phyloP scores from a whole-genome alignment of 306 rosid species.

The Oemleria cerasiformis region DNA sequence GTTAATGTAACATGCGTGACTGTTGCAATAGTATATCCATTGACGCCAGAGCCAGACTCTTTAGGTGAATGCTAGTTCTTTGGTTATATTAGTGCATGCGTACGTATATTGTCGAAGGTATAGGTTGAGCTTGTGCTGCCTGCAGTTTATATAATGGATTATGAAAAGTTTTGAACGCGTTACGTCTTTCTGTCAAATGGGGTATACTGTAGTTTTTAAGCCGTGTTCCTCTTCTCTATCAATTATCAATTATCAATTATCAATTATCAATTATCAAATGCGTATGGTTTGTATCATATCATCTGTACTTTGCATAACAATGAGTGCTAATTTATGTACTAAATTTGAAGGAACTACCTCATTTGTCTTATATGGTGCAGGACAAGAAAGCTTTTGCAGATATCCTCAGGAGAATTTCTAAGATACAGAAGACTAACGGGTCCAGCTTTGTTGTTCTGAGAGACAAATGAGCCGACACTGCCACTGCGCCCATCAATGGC shows the following conservation, averaged over 20 bases:
- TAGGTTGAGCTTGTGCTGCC: no score
- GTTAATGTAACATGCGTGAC: neutral
- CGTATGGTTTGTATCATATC: neutral
- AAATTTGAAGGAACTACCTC: slow-evolving; percentile 2
- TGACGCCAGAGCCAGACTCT: neutral
- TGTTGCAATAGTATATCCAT: neutral
- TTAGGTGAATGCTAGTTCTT: neutral
- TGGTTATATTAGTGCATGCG: no score
- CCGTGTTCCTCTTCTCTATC: no score
- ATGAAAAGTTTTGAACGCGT: neutral
- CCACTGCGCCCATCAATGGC: no score
- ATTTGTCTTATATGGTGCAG: slow-evolving; percentile 41
- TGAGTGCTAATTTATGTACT: neutral
- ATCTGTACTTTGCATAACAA: neutral
- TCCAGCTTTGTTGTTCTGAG: slow-evolving; percentile 73
- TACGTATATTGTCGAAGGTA: no score
- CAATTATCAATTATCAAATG: neutral
- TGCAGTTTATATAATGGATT: no score
- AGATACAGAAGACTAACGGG: slow-evolving; percentile 76
- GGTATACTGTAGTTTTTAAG: no score
- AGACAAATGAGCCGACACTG: slow-evolving; percentile 30
- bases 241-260: no score
- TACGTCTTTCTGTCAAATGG: neutral
- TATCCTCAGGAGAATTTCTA: slow-evolving; percentile 81
- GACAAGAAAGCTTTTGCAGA: slow-evolving; percentile 87